A percentile compares a stretch with the other conserved stretches of the same genome.
Conservation (phyloP, 2,329 filamentous ascomycete species). For the Alternaria conjuncta region DNA sequence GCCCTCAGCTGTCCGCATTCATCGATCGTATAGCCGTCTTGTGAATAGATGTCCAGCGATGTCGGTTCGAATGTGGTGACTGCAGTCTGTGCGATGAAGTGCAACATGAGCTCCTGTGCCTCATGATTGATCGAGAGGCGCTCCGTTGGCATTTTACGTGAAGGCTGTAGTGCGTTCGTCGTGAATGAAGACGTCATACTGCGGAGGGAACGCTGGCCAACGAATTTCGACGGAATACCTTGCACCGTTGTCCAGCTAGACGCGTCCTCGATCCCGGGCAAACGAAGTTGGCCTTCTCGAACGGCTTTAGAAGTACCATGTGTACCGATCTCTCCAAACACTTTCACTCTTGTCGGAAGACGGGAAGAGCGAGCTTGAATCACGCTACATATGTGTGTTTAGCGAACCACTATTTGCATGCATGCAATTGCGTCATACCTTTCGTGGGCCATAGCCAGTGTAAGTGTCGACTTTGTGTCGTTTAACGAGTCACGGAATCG, state of each 20-base stretch:
- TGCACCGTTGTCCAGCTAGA: not conserved
- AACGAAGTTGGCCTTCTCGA: not conserved
- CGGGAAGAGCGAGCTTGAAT: not conserved
- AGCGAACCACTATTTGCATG: not conserved
- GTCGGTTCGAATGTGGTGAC: slow-evolving; percentile 13
- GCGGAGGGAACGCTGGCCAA: not conserved
- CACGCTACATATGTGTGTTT: not conserved
- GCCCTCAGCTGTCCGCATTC: slow-evolving; percentile 11
- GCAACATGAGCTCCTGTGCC: slow-evolving; percentile 16
- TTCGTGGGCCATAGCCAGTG: not conserved
- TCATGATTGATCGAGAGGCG: not conserved
- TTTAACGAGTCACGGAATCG: not conserved
- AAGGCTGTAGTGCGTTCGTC: not conserved
- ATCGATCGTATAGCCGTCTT: slow-evolving; percentile 21
- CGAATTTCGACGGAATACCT: not conserved
- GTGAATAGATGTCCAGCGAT: slow-evolving; percentile 19
- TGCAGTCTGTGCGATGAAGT: slow-evolving; percentile 12
- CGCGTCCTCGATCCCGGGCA: not conserved
- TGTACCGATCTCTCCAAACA: not conserved
- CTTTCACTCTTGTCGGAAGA: not conserved
- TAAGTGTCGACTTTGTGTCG: not conserved
- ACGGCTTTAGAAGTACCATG: fast-evolving
- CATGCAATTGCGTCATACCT: not conserved
- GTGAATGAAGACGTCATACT: not conserved
- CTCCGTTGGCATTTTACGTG: not conserved